These are phyloP conservation scores for Colletotrichum sp. DNA, from an alignment of 2,329 filamentous ascomycete species.

Conservation along the genomic window DNA sequence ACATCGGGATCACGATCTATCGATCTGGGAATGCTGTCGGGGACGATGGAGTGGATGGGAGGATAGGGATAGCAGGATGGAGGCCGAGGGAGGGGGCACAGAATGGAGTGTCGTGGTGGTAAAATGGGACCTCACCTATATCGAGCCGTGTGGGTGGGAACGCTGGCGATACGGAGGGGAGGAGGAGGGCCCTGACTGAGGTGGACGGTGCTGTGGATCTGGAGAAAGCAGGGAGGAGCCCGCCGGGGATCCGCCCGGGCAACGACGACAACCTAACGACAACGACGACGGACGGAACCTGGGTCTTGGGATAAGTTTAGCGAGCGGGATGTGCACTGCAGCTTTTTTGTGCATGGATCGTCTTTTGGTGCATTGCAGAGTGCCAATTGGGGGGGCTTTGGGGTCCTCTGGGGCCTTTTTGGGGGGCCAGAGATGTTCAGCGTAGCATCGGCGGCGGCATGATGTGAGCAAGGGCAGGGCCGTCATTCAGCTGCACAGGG, in stretches of 20 bases:
- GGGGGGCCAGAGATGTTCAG: background rate
- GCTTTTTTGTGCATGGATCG: constrained; percentile 9
- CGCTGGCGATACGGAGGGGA: background rate
- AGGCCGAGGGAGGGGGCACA: background rate
- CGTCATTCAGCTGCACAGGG: background rate
- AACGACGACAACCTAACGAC: background rate
- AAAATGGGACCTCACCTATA: background rate
- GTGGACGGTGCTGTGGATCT: background rate
- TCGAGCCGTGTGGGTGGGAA: background rate
- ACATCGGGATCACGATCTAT: background rate
- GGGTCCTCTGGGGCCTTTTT: background rate
- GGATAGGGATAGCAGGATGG: background rate
- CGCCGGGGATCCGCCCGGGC: background rate
- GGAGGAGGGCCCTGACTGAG: background rate
- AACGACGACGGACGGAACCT: constrained; percentile 1
- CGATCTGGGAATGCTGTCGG: background rate
- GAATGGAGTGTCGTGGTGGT: background rate
- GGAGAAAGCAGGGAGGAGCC: constrained; percentile 1
- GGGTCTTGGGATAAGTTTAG: constrained; percentile 2
- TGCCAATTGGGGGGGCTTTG: background rate
- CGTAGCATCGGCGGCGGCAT: background rate
- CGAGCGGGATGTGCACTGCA: background rate
- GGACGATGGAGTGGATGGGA: background rate
- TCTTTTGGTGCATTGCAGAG: background rate
- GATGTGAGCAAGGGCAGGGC: background rate